These are phyloP conservation scores for Colletotrichum sp. DNA, from an alignment of 2,329 filamentous ascomycete species.

Conservation along the genomic window DNA sequence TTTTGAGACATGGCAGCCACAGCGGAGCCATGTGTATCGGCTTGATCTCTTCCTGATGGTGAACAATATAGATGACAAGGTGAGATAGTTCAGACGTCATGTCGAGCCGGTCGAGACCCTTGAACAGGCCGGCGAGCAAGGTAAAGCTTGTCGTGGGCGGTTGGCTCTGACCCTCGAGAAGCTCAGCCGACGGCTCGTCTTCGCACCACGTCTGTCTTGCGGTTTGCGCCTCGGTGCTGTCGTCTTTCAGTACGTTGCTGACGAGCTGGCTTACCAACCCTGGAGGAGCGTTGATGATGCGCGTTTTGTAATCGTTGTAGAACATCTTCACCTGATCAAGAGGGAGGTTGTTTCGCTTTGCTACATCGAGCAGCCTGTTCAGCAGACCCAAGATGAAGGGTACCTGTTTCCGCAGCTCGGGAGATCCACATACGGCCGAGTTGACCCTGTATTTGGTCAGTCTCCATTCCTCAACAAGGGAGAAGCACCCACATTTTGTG, in stretches of 20 bases:
- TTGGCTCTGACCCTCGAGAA: neutral
- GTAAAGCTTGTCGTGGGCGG: neutral
- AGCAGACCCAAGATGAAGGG: slow-evolving; percentile 7
- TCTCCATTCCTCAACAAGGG: too few relatives aligned
- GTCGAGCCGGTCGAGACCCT: slow-evolving; percentile 3
- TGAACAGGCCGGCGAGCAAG: slow-evolving; percentile 10
- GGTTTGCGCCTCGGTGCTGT: neutral
- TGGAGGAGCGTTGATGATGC: neutral
- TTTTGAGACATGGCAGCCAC: slow-evolving; percentile 5
- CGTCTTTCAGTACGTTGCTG: neutral
- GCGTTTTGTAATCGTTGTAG: neutral
- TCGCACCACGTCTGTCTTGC: slow-evolving; percentile 6
- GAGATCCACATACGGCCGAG: neutral
- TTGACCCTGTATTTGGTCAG: neutral
- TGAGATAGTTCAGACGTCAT: neutral
- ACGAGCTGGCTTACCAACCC: neutral
- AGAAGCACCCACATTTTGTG: neutral
- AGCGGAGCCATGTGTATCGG: slow-evolving; percentile 6
- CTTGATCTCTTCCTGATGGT: neutral
- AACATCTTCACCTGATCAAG: neutral
- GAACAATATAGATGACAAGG: neutral
- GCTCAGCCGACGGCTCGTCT: neutral
- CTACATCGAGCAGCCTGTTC: slow-evolving; percentile 4
- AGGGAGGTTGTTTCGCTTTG: neutral
- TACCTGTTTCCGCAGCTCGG: neutral